phyloP scores from a whole-genome alignment of 495 filamentous ascomycete genomes.

The Aspergillus saccharolyticus region DNA sequence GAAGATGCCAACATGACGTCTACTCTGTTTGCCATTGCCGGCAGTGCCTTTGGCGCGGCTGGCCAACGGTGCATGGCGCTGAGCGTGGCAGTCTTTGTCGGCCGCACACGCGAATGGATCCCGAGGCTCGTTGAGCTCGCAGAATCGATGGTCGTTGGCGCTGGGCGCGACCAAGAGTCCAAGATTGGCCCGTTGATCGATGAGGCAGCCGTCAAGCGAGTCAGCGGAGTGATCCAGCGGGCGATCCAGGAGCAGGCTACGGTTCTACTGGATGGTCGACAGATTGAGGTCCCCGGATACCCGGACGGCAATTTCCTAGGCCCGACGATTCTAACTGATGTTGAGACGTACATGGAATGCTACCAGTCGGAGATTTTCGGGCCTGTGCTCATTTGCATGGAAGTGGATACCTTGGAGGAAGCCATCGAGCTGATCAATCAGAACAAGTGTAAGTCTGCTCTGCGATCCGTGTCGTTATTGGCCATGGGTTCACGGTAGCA shows the following conservation, averaged over 20 bases:
- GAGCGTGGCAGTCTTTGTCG: slow-evolving; percentile 28
- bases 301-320: slow-evolving; percentile 28
- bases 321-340: slow-evolving; percentile 24
- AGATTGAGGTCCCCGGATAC: slow-evolving; percentile 20
- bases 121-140: slow-evolving; percentile 25
- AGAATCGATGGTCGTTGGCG: slow-evolving; percentile 25
- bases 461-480: background rate
- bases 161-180: slow-evolving; percentile 16
- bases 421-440: slow-evolving; percentile 26
- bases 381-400: slow-evolving; percentile 28
- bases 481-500: background rate
- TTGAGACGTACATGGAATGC: slow-evolving; percentile 29
- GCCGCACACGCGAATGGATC: slow-evolving; percentile 19
- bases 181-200: slow-evolving; percentile 28
- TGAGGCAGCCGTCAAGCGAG: slow-evolving; percentile 10
- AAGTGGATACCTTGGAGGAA: slow-evolving; percentile 24
- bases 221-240: slow-evolving; percentile 27
- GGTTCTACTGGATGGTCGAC: slow-evolving; percentile 23
- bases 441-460: slow-evolving; percentile 24
- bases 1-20: slow-evolving; percentile 28
- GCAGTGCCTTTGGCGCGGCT: slow-evolving; percentile 29
- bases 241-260: slow-evolving; percentile 19
- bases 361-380: slow-evolving; percentile 31
- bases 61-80: slow-evolving; percentile 30
- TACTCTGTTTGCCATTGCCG: slow-evolving; percentile 25